A percentile compares a stretch with the other conserved stretches of the same genome.
Conservation (phyloP, 2,329 filamentous ascomycete species). For the Calycina herbarum region DNA sequence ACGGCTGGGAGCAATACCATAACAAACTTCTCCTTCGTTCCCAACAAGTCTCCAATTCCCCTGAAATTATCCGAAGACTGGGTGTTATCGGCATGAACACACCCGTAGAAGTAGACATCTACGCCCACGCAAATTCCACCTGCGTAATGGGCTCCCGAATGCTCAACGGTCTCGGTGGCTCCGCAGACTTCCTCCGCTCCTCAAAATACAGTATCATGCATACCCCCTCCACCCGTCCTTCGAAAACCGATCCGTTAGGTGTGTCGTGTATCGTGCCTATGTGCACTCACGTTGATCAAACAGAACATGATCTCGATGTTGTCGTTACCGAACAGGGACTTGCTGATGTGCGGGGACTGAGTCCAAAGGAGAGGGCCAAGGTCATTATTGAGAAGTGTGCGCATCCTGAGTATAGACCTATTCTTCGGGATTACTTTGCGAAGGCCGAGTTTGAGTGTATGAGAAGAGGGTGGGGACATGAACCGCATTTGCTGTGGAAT, state of each 20-base stretch:
- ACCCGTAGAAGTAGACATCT: constrained; percentile 90
- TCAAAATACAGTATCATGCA: constrained; percentile 92
- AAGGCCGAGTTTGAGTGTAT: constrained; percentile 85
- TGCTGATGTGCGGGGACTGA: constrained; percentile 80
- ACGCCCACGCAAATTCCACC: constrained; percentile 88
- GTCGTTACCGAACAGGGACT: constrained; percentile 75
- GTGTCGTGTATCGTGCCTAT: constrained; percentile 90
- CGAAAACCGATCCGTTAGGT: constrained; percentile 79
- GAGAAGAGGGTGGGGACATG: constrained; percentile 83
- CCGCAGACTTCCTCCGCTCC: constrained; percentile 76
- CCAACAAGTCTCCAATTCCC: constrained; percentile 87
- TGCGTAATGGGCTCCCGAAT: constrained; percentile 87
- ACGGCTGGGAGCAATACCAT: constrained; percentile 77
- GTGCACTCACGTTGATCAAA: constrained; percentile 91
- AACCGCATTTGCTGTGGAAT: constrained; percentile 85
- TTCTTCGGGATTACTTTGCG: constrained; percentile 79
- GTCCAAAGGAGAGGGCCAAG: constrained; percentile 75
- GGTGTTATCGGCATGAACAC: constrained; percentile 96
- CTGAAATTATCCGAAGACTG: constrained; percentile 84
- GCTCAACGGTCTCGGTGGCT: constrained; percentile 82
- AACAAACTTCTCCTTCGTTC: constrained; percentile 81
- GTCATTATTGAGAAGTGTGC: constrained; percentile 87
- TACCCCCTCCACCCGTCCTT: constrained; percentile 77
- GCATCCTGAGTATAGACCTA: constrained; percentile 81
- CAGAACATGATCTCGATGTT: constrained; percentile 89